These are phyloP conservation scores for Geranium incanum DNA, from an alignment of 441 rosid species.

Conservation along the genomic window DNA sequence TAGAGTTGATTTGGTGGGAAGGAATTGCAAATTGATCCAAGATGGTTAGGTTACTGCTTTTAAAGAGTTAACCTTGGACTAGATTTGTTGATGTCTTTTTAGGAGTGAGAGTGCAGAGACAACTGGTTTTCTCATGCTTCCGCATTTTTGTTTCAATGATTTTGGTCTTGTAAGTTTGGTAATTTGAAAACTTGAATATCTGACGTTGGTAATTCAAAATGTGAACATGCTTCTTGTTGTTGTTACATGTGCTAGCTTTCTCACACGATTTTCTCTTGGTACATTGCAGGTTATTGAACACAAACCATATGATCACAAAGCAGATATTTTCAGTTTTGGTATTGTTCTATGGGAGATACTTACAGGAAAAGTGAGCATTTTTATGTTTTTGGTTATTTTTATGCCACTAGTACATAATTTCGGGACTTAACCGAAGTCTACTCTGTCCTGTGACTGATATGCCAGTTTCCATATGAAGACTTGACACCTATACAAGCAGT, in stretches of 20 bases:
- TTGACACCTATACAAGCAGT: constrained; percentile 66
- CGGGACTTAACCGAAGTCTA: not conserved
- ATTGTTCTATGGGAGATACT: constrained; percentile 67
- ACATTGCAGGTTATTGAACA: constrained; percentile 59
- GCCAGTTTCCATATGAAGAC: constrained; percentile 56
- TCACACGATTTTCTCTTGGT: too few relatives aligned
- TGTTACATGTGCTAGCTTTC: too few relatives aligned
- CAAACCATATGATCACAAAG: constrained; percentile 55
- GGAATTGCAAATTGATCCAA: not conserved
- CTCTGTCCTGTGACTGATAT: constrained; percentile 15
- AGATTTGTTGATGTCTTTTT: not conserved
- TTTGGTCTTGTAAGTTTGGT: too few relatives aligned
- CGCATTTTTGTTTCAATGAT: too few relatives aligned
- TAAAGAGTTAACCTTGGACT: not conserved
- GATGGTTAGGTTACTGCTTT: not conserved
- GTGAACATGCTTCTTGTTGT: too few relatives aligned
- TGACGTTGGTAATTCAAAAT: too few relatives aligned
- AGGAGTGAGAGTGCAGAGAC: too few relatives aligned
- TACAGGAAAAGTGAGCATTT: constrained; percentile 48
- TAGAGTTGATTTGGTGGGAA: not conserved
- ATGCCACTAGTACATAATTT: not conserved
- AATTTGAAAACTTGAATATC: too few relatives aligned
- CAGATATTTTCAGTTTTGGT: constrained; percentile 64
- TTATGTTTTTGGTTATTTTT: not conserved
- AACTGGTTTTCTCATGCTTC: too few relatives aligned